Base-by-base conservation (phyloP, 768 basidiomycete genomes). In the Naganishia friedmannii region DNA sequence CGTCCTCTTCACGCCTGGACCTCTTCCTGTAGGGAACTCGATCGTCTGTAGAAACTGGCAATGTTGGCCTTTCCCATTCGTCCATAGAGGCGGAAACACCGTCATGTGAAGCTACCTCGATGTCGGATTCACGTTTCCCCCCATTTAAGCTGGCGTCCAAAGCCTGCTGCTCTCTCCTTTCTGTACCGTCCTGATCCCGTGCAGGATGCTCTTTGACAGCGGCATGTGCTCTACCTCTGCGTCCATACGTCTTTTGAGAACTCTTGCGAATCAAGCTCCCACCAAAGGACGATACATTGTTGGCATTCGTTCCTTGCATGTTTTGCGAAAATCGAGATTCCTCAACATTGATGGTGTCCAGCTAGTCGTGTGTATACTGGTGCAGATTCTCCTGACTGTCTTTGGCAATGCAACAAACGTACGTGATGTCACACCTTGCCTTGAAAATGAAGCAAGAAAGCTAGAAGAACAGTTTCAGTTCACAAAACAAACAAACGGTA, bases 181-280 rank as follows among this genome's bases (percentile, higher is more conserved):
- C 60, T 37, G 9, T 5, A 12, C 26, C 39, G 8, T 46, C 23
- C 8, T 58, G 12, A 34, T 45, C 37, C 23, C 23, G 28, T 8
- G 21, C 60, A 28, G 46, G 6, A 4, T 21, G 3, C 8, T 37
- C 60, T 45, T 55, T 55, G 17, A 26, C 32, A 2, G 60, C 60
- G 13, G 39, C 34, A 39, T 37, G 46, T 19, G 60, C 60, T 63
- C 60, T 42, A 45, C 60, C 39, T 29, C 39, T 42, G 6, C 60
- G 37, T n/a, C 60, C 60, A 29, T 63, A 63, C 26, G 60, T 63
- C 23, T 37, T 63, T 10, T 63, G 60, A 23, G 60, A 63, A n/a
- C 39, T 45, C 42, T 63, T 63, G 39, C 60, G 60, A 7, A 46
- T 26, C 32, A 63, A 21, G 60, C 39, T 26, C 3, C 39, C 39